Evolutionary conservation across 345 rosid genomes (phyloP).

Genomic region (Eucalyptus curtisii): DNA sequence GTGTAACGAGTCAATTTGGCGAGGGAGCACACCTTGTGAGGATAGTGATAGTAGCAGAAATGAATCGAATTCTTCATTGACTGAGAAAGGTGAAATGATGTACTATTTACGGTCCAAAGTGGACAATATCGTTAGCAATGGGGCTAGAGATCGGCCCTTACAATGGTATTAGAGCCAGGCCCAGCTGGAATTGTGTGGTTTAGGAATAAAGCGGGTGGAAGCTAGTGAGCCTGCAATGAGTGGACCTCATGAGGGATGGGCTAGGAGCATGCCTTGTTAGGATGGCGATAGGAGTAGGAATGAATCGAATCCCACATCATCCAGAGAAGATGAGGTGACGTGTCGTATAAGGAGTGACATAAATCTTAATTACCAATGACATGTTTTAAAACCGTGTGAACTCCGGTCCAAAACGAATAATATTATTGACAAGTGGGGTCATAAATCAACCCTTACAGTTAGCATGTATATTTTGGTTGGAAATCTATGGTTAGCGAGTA

Average conservation of each 20-base stretch:
- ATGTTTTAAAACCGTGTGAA: rapidly evolving
- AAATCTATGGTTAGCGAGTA: neutral
- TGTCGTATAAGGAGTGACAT: too few relatives aligned
- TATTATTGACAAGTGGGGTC: rapidly evolving
- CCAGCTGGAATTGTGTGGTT: rapidly evolving
- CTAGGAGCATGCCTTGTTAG: rapidly evolving
- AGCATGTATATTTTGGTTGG: neutral
- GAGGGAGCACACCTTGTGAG: rapidly evolving
- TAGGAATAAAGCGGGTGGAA: rapidly evolving
- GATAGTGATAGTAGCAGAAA: rapidly evolving
- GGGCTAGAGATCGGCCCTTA: rapidly evolving
- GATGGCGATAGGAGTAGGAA: too few relatives aligned
- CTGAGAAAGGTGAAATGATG: too few relatives aligned
- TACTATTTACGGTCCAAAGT: rapidly evolving
- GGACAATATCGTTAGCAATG: rapidly evolving
- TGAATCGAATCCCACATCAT: rapidly evolving
- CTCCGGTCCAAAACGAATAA: rapidly evolving
- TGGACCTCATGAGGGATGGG: too few relatives aligned
- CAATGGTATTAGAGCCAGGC: too few relatives aligned
- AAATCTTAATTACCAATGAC: rapidly evolving
- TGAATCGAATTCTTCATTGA: rapidly evolving
- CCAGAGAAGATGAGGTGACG: rapidly evolving
- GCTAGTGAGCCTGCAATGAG: too few relatives aligned
- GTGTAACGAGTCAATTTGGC: rapidly evolving
- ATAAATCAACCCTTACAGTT: too few relatives aligned